These are phyloP conservation scores for Mortierella sp. DNA, from an alignment of 371 early-diverging fungal genomes.

Conservation along the genomic window DNA sequence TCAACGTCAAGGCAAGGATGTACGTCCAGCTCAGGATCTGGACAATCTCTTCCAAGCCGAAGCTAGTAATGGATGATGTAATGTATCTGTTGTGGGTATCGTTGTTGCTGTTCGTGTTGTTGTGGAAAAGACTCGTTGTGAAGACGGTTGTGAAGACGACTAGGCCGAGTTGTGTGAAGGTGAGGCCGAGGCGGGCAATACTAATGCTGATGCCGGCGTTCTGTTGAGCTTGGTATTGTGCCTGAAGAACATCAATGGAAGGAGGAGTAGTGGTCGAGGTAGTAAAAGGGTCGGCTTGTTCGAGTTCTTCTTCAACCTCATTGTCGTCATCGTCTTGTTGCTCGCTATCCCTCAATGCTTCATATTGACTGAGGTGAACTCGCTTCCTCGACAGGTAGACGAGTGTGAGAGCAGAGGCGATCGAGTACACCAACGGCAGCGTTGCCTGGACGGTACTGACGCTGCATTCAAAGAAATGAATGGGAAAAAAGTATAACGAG, in stretches of 20 bases:
- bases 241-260: constrained; percentile 27
- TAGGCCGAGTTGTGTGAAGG: constrained; percentile 37
- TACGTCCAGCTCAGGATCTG: constrained; percentile 39
- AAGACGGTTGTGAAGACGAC: constrained; percentile 22
- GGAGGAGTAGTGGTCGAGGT: neutral
- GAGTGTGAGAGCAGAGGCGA: constrained; percentile 16
- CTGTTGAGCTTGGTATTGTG: constrained; percentile 45
- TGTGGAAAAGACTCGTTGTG: constrained; percentile 3
- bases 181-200: constrained; percentile 44
- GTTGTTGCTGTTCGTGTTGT: neutral
- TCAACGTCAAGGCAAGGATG: constrained; percentile 31
- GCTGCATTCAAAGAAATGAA: neutral
- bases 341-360: constrained; percentile 1
- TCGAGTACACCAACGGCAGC: constrained; percentile 17
- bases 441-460: constrained; percentile 10
- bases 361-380: constrained; percentile 28
- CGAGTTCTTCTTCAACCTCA: neutral
- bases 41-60: neutral
- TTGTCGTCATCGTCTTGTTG: constrained; percentile 12
- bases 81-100: neutral
- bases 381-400: constrained; percentile 18
- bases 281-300: neutral
- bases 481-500: neutral
- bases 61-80: neutral
- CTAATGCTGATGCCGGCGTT: constrained; percentile 45